Evolutionary conservation across 2,329 filamentous ascomycete species (phyloP).

Genomic region (Phialophora verrucosa): DNA sequence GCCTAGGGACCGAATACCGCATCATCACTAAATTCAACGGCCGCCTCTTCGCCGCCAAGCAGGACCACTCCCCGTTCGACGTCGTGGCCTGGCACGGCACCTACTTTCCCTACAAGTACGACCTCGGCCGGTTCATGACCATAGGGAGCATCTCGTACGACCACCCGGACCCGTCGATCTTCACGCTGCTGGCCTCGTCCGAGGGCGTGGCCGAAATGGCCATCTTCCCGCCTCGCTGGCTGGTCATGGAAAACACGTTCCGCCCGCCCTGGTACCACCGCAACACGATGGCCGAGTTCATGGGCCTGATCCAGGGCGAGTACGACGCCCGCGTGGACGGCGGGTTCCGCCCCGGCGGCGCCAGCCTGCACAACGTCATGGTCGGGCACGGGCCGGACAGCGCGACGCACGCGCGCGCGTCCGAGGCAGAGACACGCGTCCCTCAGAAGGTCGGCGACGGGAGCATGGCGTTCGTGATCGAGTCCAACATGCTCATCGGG

Average conservation of each 20-base stretch:
- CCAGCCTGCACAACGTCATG: conserved; percentile 72
- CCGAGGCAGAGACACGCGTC: conserved; percentile 55
- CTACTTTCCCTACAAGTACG: conserved; percentile 82
- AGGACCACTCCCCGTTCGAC: conserved; percentile 76
- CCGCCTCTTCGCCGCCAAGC: conserved; percentile 66
- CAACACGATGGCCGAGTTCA: conserved; percentile 59
- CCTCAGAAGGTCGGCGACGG: conserved; percentile 63
- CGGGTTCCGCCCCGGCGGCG: conserved; percentile 65
- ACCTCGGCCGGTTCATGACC: conserved; percentile 75
- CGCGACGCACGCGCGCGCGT: conserved; percentile 60
- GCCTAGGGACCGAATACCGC: conserved; percentile 43
- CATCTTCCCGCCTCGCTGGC: conserved; percentile 69
- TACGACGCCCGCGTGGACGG: conserved; percentile 64
- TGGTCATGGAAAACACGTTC: conserved; percentile 66
- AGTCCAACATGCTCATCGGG: conserved; percentile 69
- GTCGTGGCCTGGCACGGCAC: conserved; percentile 81
- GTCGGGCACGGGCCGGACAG: conserved; percentile 67
- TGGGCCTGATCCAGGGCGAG: conserved; percentile 66
- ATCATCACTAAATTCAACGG: conserved; percentile 71
- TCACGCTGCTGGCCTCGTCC: conserved; percentile 67
- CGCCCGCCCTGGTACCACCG: conserved; percentile 68
- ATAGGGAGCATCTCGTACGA: conserved; percentile 75
- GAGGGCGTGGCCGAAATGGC: conserved; percentile 69
- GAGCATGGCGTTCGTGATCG: conserved; percentile 69
- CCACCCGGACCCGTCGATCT: conserved; percentile 79